Evolutionary conservation across 2,329 filamentous ascomycete genomes (phyloP).

Genomic region (Rugonectria rugulosa): DNA sequence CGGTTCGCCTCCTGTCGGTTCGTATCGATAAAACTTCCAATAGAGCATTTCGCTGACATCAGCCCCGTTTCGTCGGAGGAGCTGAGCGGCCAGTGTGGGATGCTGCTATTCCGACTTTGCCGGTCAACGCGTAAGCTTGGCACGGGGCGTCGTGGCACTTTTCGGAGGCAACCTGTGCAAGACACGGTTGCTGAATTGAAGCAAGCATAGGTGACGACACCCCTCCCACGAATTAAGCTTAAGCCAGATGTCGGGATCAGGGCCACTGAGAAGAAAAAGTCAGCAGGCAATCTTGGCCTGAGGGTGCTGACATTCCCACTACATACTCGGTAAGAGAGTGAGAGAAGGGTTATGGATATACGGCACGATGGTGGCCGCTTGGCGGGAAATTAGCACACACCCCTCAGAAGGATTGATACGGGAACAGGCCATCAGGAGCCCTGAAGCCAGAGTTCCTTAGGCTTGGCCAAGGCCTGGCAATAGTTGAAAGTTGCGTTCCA

Average conservation of each 20-base stretch:
- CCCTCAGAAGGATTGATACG: not conserved
- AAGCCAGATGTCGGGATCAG: slow-evolving; percentile 36
- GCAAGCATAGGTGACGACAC: slow-evolving; percentile 18
- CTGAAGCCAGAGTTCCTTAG: too few species aligned
- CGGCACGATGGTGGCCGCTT: slow-evolving; percentile 15
- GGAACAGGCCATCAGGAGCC: not conserved
- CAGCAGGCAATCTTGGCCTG: slow-evolving; percentile 20
- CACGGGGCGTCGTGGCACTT: slow-evolving; percentile 20
- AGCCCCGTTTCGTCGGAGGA: slow-evolving; percentile 26
- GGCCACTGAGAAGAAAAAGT: slow-evolving; percentile 18
- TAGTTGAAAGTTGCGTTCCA: not conserved
- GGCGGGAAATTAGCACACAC: slow-evolving; percentile 18
- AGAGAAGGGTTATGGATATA: slow-evolving; percentile 7
- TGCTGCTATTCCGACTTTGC: slow-evolving; percentile 35
- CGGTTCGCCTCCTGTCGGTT: too few species aligned
- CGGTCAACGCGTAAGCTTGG: slow-evolving; percentile 35
- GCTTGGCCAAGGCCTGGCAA: not conserved
- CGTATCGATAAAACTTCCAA: too few species aligned
- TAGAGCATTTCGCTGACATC: slow-evolving; percentile 25
- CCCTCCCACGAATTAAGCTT: slow-evolving; percentile 39
- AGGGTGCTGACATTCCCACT: not conserved
- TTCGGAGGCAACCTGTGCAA: slow-evolving; percentile 10
- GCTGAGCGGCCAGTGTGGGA: slow-evolving; percentile 11
- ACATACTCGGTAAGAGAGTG: too few species aligned
- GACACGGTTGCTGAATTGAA: slow-evolving; percentile 4